A percentile compares a stretch with the other conserved stretches of the same genome.
Conservation (phyloP, 306 rosid genomes). For the Dryas drummondii region DNA sequence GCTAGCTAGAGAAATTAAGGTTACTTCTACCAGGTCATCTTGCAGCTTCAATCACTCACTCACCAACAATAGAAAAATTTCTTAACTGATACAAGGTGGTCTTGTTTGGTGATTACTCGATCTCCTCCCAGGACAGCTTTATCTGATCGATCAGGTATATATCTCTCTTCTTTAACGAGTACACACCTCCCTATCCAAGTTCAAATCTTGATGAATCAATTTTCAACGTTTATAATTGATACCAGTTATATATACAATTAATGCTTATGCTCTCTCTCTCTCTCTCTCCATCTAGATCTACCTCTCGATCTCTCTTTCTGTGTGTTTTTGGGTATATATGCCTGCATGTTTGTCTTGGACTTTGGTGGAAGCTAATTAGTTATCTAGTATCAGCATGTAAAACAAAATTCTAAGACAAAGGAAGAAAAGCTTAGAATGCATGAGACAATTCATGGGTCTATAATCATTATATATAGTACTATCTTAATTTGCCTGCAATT, state of each 20-base stretch:
- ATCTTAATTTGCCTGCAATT: background rate
- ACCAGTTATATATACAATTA: background rate
- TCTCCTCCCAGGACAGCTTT: conserved; percentile 2
- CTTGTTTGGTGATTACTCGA: background rate
- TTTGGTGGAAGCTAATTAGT: background rate
- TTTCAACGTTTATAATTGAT: background rate
- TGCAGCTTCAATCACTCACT: conserved; percentile 95
- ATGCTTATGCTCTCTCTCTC: background rate
- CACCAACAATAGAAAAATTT: conserved; percentile 48
- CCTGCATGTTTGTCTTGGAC: conserved; percentile 3
- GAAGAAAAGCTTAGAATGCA: background rate
- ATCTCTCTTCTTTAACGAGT: background rate
- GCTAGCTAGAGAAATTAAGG: conserved; percentile 19
- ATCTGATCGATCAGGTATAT: conserved; percentile 15
- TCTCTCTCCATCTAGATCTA: too few species aligned
- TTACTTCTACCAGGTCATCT: conserved; percentile 73
- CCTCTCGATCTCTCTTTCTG: too few species aligned
- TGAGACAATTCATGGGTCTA: background rate
- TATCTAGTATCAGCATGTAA: background rate
- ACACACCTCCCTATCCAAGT: background rate
- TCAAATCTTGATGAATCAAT: conserved; percentile 1
- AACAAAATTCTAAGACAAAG: background rate
- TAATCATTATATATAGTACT: background rate
- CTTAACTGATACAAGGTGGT: background rate
- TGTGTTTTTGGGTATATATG: background rate